Conservation (phyloP, 2,329 filamentous ascomycete species). For the Exophiala viscosa region DNA sequence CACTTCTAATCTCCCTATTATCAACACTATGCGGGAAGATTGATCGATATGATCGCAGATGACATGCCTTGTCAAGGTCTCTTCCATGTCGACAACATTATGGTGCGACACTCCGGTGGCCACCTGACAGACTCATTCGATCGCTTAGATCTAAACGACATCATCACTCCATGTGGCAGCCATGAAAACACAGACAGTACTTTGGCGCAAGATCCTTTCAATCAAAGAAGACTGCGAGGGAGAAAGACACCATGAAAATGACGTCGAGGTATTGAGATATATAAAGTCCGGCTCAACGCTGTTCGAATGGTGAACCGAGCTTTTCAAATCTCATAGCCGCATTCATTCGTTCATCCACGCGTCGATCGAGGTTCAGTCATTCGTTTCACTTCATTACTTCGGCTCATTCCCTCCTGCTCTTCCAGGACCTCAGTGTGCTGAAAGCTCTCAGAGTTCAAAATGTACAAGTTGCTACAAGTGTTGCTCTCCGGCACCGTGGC, state of each 20-base stretch:
- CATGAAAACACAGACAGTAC: not conserved
- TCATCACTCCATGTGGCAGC: slow-evolving; percentile 6
- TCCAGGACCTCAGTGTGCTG: not conserved
- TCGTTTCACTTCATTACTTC: slow-evolving; percentile 11
- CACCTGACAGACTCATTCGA: not conserved
- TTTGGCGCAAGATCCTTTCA: too few relatives aligned
- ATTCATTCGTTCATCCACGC: slow-evolving; percentile 17
- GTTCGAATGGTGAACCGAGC: not conserved
- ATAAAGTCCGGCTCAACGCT: not conserved
- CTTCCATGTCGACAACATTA: not conserved
- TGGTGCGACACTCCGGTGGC: slow-evolving; percentile 13
- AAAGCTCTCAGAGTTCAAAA: not conserved
- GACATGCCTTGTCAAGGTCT: slow-evolving; percentile 1
- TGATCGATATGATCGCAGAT: not conserved
- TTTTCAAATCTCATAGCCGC: slow-evolving; percentile 6
- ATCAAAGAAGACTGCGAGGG: too few relatives aligned
- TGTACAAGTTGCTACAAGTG: slow-evolving; percentile 11
- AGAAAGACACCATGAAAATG: too few relatives aligned
- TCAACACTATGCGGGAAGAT: not conserved
- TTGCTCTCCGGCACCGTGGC: slow-evolving; percentile 11
- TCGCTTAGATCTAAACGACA: slow-evolving; percentile 12
- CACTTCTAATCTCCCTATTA: slow-evolving; percentile 7
- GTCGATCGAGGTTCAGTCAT: slow-evolving; percentile 19
- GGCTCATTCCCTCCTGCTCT: slow-evolving; percentile 1
- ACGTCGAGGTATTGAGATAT: not conserved